Base-by-base conservation (phyloP, 2,329 filamentous ascomycete species). In the Diplocarpon mali region DNA sequence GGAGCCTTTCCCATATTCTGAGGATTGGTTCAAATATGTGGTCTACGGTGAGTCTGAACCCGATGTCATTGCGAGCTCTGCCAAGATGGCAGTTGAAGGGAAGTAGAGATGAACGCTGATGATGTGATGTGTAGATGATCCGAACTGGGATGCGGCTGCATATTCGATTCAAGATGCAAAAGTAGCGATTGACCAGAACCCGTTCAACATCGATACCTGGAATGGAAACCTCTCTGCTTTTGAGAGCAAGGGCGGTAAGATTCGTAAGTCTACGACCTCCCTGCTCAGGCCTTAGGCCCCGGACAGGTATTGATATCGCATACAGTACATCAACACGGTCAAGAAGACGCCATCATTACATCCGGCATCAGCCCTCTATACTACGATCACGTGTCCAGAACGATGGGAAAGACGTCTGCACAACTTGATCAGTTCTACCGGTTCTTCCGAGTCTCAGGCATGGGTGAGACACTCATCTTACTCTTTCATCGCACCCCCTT, bases 381-480 rank as follows among this genome's bases (percentile, higher is more conserved):
- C 63, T 75, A 73, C 57, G 41, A 49, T 30, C 44, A 42, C 11
- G 51, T 53, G 5, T 51, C 51, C 3, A 14, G 38, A 20, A 69
- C 66, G 0, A 70, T 73, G 68, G 50, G 56, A 2, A 53, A 62
- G 0, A 49, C 55, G 1, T 47, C 59, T 1, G 44, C 47, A 0
- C 46, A 64, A 31, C 54, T 71, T 11, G 68, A 71, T 47, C 54
- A 60, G 0, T 72, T 70, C 46, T 69, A 72, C 53, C 67, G 72
- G 43, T 68, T 66, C 57, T 76, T 76, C 62, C 65, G 65, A 34
- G 69, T 69, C 56, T 69, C 57, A 46, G 74, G 73, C 15, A 69
- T 71, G 61, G 61, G 32, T 48, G 28, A 38, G 36, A 7, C 20
- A 24, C 39, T 58, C 1, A 71, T 69, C 47, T 68, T 72, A 16